A percentile compares a stretch with the other conserved stretches of the same genome.
Conservation (phyloP, 768 basidiomycete genomes). For the Agrocybe praecox region DNA sequence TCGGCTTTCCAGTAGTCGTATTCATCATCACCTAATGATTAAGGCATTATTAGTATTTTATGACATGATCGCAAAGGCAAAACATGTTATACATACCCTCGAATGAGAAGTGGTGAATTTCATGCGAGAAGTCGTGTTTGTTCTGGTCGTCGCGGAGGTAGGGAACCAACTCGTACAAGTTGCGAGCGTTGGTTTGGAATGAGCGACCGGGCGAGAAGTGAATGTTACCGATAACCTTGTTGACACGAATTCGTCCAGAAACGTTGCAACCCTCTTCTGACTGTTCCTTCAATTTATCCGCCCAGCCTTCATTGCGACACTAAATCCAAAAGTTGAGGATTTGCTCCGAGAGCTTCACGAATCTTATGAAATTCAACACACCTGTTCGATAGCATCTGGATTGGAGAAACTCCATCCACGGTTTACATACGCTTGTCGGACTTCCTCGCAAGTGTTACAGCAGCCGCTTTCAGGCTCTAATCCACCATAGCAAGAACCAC, state of each 20-base stretch:
- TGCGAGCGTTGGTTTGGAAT: conserved; percentile 84
- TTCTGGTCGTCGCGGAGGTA: conserved; percentile 89
- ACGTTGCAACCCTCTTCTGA: conserved; percentile 94
- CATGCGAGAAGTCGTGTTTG: conserved; percentile 93
- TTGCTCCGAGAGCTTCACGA: not conserved
- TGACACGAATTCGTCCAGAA: conserved; percentile 88
- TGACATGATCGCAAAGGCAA: not conserved
- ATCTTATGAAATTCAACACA: conserved; percentile 31
- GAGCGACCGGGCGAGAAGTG: conserved; percentile 93
- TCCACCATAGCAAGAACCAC: conserved; percentile 97
- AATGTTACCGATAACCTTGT: conserved; percentile 96
- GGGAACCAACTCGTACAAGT: conserved; percentile 89
- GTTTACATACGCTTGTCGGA: conserved; percentile 85
- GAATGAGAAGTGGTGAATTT: conserved; percentile 80
- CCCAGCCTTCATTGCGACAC: conserved; percentile 95
- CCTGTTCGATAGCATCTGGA: conserved; percentile 93
- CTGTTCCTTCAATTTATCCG: conserved; percentile 90
- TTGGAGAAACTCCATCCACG: conserved; percentile 95
- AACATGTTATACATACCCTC: conserved; percentile 39
- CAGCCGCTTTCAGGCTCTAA: conserved; percentile 75
- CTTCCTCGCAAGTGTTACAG: conserved; percentile 96
- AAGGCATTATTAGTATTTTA: not conserved
- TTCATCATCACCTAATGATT: conserved; percentile 67
- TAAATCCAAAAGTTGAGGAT: conserved; percentile 29
- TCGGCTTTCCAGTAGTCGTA: conserved; percentile 70